These are phyloP conservation scores for Phytophthora litchii DNA, from an alignment of 352 stramenopile species.

Conservation along the genomic window DNA sequence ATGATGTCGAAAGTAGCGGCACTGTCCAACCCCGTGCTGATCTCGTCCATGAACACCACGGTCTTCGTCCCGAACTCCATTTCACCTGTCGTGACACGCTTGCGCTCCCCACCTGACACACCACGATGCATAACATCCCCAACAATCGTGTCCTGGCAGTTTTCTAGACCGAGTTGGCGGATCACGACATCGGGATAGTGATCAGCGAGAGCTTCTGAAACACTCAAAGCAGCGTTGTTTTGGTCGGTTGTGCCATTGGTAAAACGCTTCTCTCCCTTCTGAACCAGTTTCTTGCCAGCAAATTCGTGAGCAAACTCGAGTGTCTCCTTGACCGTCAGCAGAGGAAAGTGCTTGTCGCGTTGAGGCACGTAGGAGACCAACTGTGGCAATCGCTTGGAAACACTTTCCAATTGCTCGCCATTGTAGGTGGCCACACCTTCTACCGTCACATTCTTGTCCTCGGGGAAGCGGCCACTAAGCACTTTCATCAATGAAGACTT, in stretches of 20 bases:
- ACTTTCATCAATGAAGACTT: no score
- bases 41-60: slow-evolving; percentile 79
- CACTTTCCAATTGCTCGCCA: slow-evolving; percentile 22
- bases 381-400: slow-evolving; percentile 40
- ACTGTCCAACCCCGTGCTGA: slow-evolving; percentile 61
- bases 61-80: slow-evolving; percentile 83
- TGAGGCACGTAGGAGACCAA: slow-evolving; percentile 46
- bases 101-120: slow-evolving; percentile 88
- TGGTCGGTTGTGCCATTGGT: slow-evolving; percentile 35
- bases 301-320: slow-evolving; percentile 75
- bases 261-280: slow-evolving; percentile 42
- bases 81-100: slow-evolving; percentile 86
- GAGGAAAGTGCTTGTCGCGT: slow-evolving; percentile 90
- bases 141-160: slow-evolving; percentile 57
- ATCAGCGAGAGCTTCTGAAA: slow-evolving; percentile 27
- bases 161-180: slow-evolving; percentile 45
- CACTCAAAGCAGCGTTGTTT: slow-evolving; percentile 21
- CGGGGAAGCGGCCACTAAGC: no score
- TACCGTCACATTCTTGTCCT: no score
- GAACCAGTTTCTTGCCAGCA: slow-evolving; percentile 32
- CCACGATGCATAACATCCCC: slow-evolving; percentile 56
- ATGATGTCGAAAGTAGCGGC: slow-evolving; percentile 61
- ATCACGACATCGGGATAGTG: slow-evolving; percentile 53
- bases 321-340: slow-evolving; percentile 41
- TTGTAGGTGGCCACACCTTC: slow-evolving; percentile 17